Percentiles rank a stretch among this genome's conserved stretches.
Conservation (phyloP, 768 basidiomycete species). For the Xerocomus brunneocitrinus region DNA sequence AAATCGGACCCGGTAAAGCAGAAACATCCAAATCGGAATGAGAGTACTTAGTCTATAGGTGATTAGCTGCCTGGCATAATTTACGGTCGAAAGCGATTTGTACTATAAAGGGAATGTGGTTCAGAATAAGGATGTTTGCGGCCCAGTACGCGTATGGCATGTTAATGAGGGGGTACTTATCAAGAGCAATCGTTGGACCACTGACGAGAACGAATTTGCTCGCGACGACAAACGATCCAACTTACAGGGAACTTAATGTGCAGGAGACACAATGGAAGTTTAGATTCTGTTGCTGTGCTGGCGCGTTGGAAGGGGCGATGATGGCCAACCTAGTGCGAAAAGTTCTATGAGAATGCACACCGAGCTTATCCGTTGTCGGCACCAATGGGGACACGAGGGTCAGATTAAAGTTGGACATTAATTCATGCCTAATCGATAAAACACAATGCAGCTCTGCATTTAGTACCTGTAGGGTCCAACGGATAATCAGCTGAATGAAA, state of each 20-base stretch:
- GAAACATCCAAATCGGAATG: conserved; percentile 3
- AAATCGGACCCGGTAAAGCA: neutral
- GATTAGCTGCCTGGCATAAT: neutral
- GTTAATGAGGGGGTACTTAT: too few species aligned
- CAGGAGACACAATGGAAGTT: too few species aligned
- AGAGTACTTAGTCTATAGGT: neutral
- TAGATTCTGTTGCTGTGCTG: too few species aligned
- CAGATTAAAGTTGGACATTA: conserved; percentile 20
- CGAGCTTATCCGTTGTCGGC: conserved; percentile 9
- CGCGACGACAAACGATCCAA: too few species aligned
- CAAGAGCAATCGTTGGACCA: too few species aligned
- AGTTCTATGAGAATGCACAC: too few species aligned
- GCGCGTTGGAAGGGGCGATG: too few species aligned
- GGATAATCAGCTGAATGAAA: conserved; percentile 3
- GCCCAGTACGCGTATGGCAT: too few species aligned
- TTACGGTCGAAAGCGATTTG: neutral
- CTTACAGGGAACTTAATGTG: too few species aligned
- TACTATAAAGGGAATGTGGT: too few species aligned
- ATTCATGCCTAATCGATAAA: conserved; percentile 21
- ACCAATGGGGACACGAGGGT: conserved; percentile 1
- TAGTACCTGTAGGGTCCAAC: conserved; percentile 9
- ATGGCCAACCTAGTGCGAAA: too few species aligned
- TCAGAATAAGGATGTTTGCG: neutral
- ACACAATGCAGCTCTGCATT: conserved; percentile 11
- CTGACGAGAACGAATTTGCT: too few species aligned